Base-by-base conservation (phyloP, 2,329 filamentous ascomycete genomes). In the Periconia digitata region DNA sequence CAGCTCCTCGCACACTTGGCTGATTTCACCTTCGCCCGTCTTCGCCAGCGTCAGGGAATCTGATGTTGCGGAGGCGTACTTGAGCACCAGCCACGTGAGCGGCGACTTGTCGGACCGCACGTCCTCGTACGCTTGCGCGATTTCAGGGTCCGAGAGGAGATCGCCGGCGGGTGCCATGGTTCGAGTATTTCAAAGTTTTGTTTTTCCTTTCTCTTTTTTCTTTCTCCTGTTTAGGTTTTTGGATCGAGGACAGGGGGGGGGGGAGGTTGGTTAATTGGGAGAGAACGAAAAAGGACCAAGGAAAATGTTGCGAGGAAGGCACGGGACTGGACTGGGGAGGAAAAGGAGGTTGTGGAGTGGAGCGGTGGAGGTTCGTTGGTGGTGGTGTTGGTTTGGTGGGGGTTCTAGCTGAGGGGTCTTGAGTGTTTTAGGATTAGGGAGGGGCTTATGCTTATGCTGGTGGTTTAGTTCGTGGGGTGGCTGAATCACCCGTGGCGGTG, bases 71-170 rank as follows among this genome's bases (percentile, higher is more conserved):
- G 74, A 71, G 10, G 79, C 76, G 72, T 86, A 81, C 56, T 83
- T 84, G 58, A 88, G 76, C 48, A 88, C 77, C 18, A 88, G 78
- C 84, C 84, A 88, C 72, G 85, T 86, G 53, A 78, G 82, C 47
- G 75, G 71, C 51, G 85, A 79, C 69, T 85, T 86, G 77, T 87
- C 84, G 57, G 77, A 81, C 51, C 84, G 84, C 47, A 87, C 84
- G 51, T 81, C 80, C 22, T 86, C 82, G 76, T 87, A 87, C 55
- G 85, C 85, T 44, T 79, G 75, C 46, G 77, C 73, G 61, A 87
- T 81, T 38, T 85, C 84, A 66, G 83, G 76, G 42, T 69, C 66
- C 21, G 56, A 66, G 8, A 68, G 58, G 40, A 70, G 56, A 44
- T 68, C 63, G 18, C 49, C 49, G 66, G 56, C 34, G 63, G 43